Evolutionary conservation across 176 grass and related monocot species (phyloP), one percentile per base, ranked within the genome.

Genomic region (Lolium multiflorum): DNA sequence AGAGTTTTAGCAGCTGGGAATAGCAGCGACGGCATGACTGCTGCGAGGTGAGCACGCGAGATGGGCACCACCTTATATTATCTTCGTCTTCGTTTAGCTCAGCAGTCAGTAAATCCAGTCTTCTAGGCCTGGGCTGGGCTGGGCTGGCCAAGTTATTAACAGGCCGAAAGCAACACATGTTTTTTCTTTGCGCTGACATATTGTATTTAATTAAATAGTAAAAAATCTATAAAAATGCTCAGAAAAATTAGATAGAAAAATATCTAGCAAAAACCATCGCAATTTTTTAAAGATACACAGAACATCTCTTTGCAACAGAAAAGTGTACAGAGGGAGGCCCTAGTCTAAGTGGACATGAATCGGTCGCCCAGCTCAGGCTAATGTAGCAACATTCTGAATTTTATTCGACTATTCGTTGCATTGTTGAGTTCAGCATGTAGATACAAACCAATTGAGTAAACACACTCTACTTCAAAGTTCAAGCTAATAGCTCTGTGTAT

Each of bases 1-100:
- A 78, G 54, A 61, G 87, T 86, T 84, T 90, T 78, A 79, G 67
- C 35, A 0, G 66, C 18, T 44, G 80, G 49, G 17, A 46, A 9
- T 41, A 72, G 52, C 12, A 70, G 52, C 17, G 77, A 26, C 85
- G 84, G 26, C 85, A 87, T 82, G 39, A 54, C 56, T 57, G 2
- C 76, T 31, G 69, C 73, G 65, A 82, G 35, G 18, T 59, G 76
- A 59, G 54, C 52, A 17, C 49, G 49, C 74, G 50, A 31, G 25
- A 76, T 76, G 49, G 48, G 25, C 73, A 18, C 73, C 71, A 75
- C 71, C 69, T 35, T 35, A 35, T 35, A 35, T 75, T 82, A 87
- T 82, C 85, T 64, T 87, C 76, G 2, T 86, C 22, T 60, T 60
- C 55, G 31, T 35, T 35, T 35, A 35, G 31, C 31, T 35, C 31